Evolutionary conservation across 2,329 filamentous ascomycete species (phyloP), one percentile per base, ranked within the genome.

Genomic region (Penicillium brevicompactum): DNA sequence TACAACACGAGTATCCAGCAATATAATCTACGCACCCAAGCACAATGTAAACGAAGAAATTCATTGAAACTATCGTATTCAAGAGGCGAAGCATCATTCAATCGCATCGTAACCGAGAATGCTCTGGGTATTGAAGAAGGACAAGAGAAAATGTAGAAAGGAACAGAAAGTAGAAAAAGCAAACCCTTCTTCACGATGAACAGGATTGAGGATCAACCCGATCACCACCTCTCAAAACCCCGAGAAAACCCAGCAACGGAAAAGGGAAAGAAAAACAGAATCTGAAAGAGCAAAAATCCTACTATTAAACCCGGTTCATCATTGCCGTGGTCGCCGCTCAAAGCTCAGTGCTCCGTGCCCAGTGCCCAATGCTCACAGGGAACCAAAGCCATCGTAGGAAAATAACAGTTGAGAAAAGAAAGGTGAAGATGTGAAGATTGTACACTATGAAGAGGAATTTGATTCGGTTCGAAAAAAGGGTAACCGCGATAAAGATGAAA

Each of bases 391-490:
- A 37, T 37, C 18, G 18, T 18, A 18, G 6, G 34, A 13, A 37
- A n/a, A 37, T n/a, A 37, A n/a, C 45, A 42, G 46, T 41, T 14
- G 24, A 51, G 27, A 53, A 48, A 48, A 53, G 38, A 37, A 51
- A 53, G 41, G 44, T 18, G 56, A 65, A 60, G 53, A 59, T 59
- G 55, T 59, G 56, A 66, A 65, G 16, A 65, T 66, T 66, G 63
- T 69, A 68, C 65, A 68, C 67, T 68, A 68, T 65, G 67, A 67
- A 60, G 61, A 43, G 58, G 50, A 58, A 58, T 62, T 27, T 60
- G 58, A 63, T 49, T 42, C 16, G 22, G 60, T 56, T 45, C 45
- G 30, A 5, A 59, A 61, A 59, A 58, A 59, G 56, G 57, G 52
- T 55, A 55, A 52, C 49, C 47, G 42, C 24, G 21, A 43, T 46